A percentile compares a stretch with the other conserved stretches of the same genome.
These are phyloP conservation scores for Erysimum cheiranthoides DNA, from an alignment of 345 rosid species.

Conservation along the genomic window DNA sequence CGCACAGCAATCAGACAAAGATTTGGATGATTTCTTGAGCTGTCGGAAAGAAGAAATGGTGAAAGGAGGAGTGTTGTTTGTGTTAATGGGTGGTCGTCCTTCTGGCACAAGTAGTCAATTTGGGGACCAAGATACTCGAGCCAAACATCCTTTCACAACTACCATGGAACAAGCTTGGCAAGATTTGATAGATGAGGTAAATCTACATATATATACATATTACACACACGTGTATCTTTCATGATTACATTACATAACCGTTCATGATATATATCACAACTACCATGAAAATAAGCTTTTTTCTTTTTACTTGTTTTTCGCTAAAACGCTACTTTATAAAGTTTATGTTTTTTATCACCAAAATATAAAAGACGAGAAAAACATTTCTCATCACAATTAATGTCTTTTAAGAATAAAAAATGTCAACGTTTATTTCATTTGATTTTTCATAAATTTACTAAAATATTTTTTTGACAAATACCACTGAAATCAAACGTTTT, in stretches of 20 bases:
- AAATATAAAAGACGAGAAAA: not conserved
- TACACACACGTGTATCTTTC: slow-evolving; percentile 21
- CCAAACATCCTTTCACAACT: slow-evolving; percentile 64
- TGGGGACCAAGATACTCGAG: slow-evolving; percentile 56
- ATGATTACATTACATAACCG: slow-evolving; percentile 31
- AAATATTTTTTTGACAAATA: not conserved
- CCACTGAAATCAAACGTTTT: not conserved
- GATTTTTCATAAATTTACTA: not conserved
- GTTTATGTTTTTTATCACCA: not conserved
- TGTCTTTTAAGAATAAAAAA: not conserved
- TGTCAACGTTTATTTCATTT: not conserved
- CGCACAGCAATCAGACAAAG: slow-evolving; percentile 58
- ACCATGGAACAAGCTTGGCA: slow-evolving; percentile 75
- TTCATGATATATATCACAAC: slow-evolving; percentile 20
- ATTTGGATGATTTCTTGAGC: slow-evolving; percentile 56
- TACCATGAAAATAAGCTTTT: not conserved
- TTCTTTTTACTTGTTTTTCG: not conserved
- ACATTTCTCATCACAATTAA: not conserved
- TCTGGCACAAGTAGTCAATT: slow-evolving; percentile 52
- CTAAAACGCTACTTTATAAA: not conserved
- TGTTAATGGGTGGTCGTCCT: slow-evolving; percentile 64
- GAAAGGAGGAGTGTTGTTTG: slow-evolving; percentile 61
- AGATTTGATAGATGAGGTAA: slow-evolving; percentile 65
- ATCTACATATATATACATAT: not conserved
- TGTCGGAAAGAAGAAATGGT: slow-evolving; percentile 65